Evolutionary conservation across 2,329 filamentous ascomycete species (phyloP), one percentile per base, ranked within the genome.

Genomic region (Neobulgaria alba): DNA sequence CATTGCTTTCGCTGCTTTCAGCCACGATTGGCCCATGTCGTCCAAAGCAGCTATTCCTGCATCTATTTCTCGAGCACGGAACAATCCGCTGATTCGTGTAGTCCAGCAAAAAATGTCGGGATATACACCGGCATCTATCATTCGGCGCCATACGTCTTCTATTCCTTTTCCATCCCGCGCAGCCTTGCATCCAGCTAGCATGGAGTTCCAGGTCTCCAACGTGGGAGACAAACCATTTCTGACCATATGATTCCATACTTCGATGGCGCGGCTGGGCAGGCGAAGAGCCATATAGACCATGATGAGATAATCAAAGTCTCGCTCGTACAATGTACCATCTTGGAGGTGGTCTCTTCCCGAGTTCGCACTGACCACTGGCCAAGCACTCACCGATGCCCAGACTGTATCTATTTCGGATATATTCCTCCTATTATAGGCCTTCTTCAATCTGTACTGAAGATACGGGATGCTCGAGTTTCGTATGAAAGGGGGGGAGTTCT

Each of bases 51-150:
- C 56, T 10, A 92, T 62, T n/a, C 74, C 84, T 14, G 66, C 65
- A 19, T 74, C 63, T 4, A 70, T 52, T 45, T 71, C 65, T 21
- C 72, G 69, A 33, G 69, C 63, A 30, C 70, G 66, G 41, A 88
- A 73, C 9, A 87, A 67, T 0, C 77, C 78, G 18, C 76, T 72
- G 32, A 92, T 75, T 18, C 82, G 73, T 10, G 77, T 75, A 7
- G 78, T 82, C 85, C 85, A 92, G 29, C 79, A 75, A 39, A 67
- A 55, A 5, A 61, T 60, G 58, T 90, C 85, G 3, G 86, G 75
- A 48, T 71, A 62, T 8, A 77, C 54, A 2, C 74, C 73, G 1
- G 76, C 71, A 7, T 56, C 57, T 3, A 72, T 54, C 62, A 92
- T 75, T 48, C 73, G 75, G 0, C 62, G 51, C 85, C 86, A 93